Evolutionary conservation across 345 rosid species (phyloP), one percentile per base, ranked within the genome.

Genomic region (Eucalyptus rudis): DNA sequence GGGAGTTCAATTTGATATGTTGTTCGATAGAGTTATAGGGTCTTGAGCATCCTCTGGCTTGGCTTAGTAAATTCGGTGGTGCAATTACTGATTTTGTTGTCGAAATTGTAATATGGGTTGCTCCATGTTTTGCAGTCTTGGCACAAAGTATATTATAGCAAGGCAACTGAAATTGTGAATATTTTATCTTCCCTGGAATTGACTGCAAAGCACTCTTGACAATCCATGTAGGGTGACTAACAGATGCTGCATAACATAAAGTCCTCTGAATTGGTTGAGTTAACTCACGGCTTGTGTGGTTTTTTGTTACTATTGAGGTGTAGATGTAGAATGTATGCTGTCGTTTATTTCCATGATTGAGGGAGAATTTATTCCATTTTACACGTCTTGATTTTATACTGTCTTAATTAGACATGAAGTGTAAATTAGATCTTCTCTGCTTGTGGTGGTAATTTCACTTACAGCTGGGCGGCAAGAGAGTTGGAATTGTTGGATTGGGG

Each of bases 401-500:
- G 25, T 31, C 49, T 76, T 43, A 16, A 29, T 86, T 54, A 76
- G 11, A 76, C 27, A 76, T 76, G 47, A 20, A 36, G 27, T 76
- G 45, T 36, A 36, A 76, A 36, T 76, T 17, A 20, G 13, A 40
- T 76, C 45, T 51, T 51, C 47, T 88, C 52, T 79, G 20, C 22
- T 33, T 24, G 36, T 66, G 68, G 52, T 52, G 86, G 13, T n/a
- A 40, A 31, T 88, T 40, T 58, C 93, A 76, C 14, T 76, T 10
- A 1, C 47, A 92, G 96, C n/a, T 94, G 24, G 64, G 94, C 13
- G 91, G 94, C 17, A 94, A 91, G 90, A 71, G 92, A 66, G 91
- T 92, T 47, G 95, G 95, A 49, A 92, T 94, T 88, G 93, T 94
- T 17, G 96, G 97, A 79, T n/a, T 95, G 45, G 97, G 95, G 44